Percentiles rank a stretch among this genome's conserved stretches.
Conservation (phyloP, 2,329 filamentous ascomycete genomes). For the Aspergillus fijiensis region DNA sequence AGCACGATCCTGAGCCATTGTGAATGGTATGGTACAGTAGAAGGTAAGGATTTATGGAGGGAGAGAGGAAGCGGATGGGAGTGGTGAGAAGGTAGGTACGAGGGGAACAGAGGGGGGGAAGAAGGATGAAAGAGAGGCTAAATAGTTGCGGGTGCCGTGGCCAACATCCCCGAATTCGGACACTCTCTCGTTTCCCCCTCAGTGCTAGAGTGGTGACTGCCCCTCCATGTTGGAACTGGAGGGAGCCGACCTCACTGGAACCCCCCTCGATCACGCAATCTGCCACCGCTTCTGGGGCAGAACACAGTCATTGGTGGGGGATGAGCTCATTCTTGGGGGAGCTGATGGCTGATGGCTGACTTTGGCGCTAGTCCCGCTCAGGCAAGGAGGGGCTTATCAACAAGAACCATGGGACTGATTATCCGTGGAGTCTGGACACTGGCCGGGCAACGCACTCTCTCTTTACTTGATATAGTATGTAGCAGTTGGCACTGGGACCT, state of each 20-base stretch:
- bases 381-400: constrained; percentile 3
- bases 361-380: constrained; percentile 20
- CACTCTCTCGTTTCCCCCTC: constrained; percentile 1
- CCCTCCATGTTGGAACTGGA: constrained; percentile 9
- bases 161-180: not conserved
- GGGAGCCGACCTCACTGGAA: not conserved
- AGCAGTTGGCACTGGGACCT: too few relatives aligned
- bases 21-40: constrained; percentile 16
- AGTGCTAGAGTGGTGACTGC: constrained; percentile 12
- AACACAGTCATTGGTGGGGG: constrained; percentile 29
- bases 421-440: too few relatives aligned
- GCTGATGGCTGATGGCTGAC: constrained; percentile 13
- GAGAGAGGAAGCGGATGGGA: not conserved
- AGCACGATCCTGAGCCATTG: constrained; percentile 46
- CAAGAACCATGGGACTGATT: not conserved
- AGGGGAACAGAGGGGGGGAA: constrained; percentile 2
- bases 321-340: constrained; percentile 24
- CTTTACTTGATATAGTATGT: too few relatives aligned
- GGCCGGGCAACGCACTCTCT: too few relatives aligned
- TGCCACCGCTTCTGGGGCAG: constrained; percentile 30
- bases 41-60: constrained; percentile 6
- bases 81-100: not conserved
- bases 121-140: constrained; percentile 7
- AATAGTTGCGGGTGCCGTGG: not conserved
- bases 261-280: constrained; percentile 38